Conservation (phyloP, 768 basidiomycete genomes). For the Leccinellum albellum region DNA sequence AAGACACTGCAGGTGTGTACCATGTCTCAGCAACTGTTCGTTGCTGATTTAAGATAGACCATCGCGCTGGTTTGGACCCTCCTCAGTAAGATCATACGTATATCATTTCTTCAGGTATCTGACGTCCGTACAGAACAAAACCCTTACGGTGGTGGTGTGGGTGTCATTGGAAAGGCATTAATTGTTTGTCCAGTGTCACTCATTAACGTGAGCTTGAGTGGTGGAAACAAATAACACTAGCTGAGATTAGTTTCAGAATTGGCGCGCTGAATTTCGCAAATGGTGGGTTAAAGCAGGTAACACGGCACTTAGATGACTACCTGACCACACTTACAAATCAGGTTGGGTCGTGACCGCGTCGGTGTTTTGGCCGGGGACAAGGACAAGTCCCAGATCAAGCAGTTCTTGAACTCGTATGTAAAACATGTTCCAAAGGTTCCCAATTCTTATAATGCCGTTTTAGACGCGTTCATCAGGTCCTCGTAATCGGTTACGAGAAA, state of each 20-base stretch:
- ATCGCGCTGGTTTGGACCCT: constrained; percentile 92
- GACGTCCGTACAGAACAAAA: constrained; percentile 62
- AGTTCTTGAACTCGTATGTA: constrained; percentile 71
- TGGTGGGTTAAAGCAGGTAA: constrained; percentile 55
- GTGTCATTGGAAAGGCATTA: constrained; percentile 73
- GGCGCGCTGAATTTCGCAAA: constrained; percentile 93
- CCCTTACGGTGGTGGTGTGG: constrained; percentile 56
- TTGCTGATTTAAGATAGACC: constrained; percentile 41
- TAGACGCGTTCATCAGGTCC: constrained; percentile 75
- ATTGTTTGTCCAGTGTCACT: constrained; percentile 94
- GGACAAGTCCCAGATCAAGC: constrained; percentile 52
- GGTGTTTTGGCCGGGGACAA: constrained; percentile 60
- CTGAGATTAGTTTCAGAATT: constrained; percentile 56
- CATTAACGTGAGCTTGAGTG: constrained; percentile 56
- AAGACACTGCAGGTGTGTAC: constrained; percentile 76
- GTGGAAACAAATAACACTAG: not conserved
- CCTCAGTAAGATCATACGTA: constrained; percentile 58
- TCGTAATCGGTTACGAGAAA: constrained; percentile 94
- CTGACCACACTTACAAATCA: constrained; percentile 17
- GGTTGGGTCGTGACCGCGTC: constrained; percentile 54
- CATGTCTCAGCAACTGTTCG: not conserved
- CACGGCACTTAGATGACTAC: not conserved
- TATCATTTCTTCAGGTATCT: not conserved
- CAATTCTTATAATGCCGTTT: not conserved
- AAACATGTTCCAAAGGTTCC: not conserved